phyloP scores from a whole-genome alignment of 148 eudicot genomes.

The Talinum fruticosum region DNA sequence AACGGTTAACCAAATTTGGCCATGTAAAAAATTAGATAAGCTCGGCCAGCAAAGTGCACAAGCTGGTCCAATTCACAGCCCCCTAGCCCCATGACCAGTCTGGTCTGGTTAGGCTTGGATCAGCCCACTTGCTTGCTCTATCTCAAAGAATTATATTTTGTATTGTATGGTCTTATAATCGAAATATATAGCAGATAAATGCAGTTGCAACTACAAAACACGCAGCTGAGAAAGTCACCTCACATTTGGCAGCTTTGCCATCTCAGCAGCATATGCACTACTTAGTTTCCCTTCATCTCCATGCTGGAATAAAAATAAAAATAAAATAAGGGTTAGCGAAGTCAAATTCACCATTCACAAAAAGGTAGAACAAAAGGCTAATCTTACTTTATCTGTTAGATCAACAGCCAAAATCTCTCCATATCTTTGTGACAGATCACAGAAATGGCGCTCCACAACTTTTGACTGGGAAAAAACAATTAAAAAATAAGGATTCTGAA shows the following conservation, averaged over 20 bases:
- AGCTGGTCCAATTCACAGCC: too few relatives aligned
- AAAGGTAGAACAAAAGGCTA: neutral
- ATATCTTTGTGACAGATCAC: slow-evolving; percentile 76
- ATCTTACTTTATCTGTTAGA: slow-evolving; percentile 76
- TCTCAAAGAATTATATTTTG: too few relatives aligned
- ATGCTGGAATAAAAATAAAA: slow-evolving; percentile 44
- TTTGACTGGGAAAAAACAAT: slow-evolving; percentile 40
- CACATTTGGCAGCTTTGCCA: slow-evolving; percentile 81
- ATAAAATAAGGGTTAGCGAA: neutral
- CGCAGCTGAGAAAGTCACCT: slow-evolving; percentile 53
- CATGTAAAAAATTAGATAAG: too few relatives aligned
- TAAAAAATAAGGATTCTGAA: slow-evolving; percentile 9
- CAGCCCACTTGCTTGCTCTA: too few relatives aligned
- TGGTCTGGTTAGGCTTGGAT: too few relatives aligned
- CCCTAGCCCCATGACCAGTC: too few relatives aligned
- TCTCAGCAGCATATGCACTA: slow-evolving; percentile 71
- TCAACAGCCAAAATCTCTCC: slow-evolving; percentile 78
- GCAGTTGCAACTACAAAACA: neutral
- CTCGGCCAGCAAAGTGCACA: too few relatives aligned
- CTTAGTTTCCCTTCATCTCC: slow-evolving; percentile 85
- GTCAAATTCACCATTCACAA: slow-evolving; percentile 3
- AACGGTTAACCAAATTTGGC: too few relatives aligned
- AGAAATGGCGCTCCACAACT: slow-evolving; percentile 91
- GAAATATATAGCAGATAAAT: neutral
- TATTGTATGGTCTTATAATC: neutral